phyloP scores from a whole-genome alignment of 345 rosid species.

The Hibiscus syriacus region DNA sequence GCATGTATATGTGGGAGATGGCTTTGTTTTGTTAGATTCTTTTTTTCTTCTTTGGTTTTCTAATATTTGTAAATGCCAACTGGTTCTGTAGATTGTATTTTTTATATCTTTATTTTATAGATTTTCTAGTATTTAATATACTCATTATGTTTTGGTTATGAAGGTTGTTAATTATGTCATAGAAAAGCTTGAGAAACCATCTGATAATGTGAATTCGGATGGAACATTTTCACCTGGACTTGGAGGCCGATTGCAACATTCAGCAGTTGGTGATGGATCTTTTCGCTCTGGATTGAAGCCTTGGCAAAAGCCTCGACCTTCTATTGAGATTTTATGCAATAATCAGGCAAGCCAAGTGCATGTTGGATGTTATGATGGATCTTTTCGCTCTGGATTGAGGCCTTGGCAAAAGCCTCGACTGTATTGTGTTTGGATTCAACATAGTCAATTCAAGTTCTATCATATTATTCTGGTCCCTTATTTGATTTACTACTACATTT shows the following conservation, averaged over 20 bases:
- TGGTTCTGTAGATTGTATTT: background rate
- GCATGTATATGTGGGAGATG: background rate
- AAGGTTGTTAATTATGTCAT: conserved; percentile 90
- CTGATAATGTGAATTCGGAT: conserved; percentile 50
- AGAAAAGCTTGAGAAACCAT: conserved; percentile 84
- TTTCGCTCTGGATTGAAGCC: conserved; percentile 65
- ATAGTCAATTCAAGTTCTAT: background rate
- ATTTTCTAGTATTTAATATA: background rate
- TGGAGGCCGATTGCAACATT: conserved; percentile 59
- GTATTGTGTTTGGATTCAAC: background rate
- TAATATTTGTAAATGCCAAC: background rate
- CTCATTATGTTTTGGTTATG: conserved; percentile 1
- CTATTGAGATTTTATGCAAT: conserved; percentile 89
- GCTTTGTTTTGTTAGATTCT: background rate
- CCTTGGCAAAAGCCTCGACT: no score
- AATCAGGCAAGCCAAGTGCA: conserved; percentile 65
- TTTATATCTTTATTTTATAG: background rate
- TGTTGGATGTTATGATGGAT: background rate
- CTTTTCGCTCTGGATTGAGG: no score
- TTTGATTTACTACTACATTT: conserved; percentile 3
- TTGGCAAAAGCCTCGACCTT: conserved; percentile 75
- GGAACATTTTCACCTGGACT: conserved; percentile 54
- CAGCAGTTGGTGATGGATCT: conserved; percentile 59
- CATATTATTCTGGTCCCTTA: background rate
- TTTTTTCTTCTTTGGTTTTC: background rate